Conservation (phyloP, 257 asterid genomes). For the Plantago ovata region DNA sequence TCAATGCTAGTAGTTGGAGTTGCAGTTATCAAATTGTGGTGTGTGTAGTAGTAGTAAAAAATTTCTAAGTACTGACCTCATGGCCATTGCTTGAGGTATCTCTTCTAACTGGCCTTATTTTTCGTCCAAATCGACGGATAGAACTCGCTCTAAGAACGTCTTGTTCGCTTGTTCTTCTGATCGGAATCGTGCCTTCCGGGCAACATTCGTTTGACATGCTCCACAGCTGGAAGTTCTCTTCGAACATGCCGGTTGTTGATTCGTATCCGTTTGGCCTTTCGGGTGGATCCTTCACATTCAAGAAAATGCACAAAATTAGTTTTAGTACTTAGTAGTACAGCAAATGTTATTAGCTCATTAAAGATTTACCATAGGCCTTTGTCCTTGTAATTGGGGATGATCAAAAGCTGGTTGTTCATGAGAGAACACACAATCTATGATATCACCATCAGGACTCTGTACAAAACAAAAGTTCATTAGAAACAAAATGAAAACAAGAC, state of each 20-base stretch:
- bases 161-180: constrained; percentile 66
- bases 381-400: constrained; percentile 77
- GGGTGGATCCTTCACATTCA: constrained; percentile 63
- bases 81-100: constrained; percentile 74
- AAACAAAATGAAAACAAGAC: constrained; percentile 9
- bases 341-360: too few relatives aligned
- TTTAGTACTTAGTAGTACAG: too few relatives aligned
- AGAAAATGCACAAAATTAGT: constrained; percentile 2
- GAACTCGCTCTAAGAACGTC: constrained; percentile 65
- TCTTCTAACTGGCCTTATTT: constrained; percentile 47
- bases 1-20: not conserved
- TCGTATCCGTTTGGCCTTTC: constrained; percentile 65
- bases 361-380: constrained; percentile 60
- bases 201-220: constrained; percentile 64
- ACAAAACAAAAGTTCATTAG: not conserved
- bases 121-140: constrained; percentile 51
- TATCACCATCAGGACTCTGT: constrained; percentile 96
- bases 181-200: constrained; percentile 77
- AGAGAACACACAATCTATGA: constrained; percentile 72
- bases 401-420: constrained; percentile 91
- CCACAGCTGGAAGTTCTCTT: constrained; percentile 74
- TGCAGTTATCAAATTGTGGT: not conserved
- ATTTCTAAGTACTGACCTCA: constrained; percentile 43
- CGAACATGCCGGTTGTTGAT: constrained; percentile 27
- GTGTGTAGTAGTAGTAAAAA: not conserved